Evolutionary conservation across 1,284 basidiomycete genomes (phyloP).

Genomic region (Singerocomus rubriflavus): DNA sequence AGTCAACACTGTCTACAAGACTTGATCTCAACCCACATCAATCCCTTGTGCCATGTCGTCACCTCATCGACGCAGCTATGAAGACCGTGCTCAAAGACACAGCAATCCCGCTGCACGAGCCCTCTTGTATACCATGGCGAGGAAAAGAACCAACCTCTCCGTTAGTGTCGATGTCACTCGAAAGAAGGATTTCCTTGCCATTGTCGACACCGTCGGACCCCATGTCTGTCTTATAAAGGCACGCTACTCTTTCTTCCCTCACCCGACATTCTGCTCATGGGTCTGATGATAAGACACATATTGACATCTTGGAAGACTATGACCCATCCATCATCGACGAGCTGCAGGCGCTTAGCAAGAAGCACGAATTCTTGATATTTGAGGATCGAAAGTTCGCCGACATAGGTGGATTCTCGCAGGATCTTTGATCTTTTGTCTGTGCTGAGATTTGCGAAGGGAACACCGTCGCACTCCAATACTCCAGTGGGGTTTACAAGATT

Average conservation of each 20-base stretch:
- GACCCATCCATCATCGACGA: slow-evolving; percentile 69
- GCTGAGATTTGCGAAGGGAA: slow-evolving; percentile 61
- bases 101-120: slow-evolving; percentile 72
- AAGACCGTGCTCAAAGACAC: slow-evolving; percentile 58
- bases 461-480: slow-evolving; percentile 95
- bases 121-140: slow-evolving; percentile 81
- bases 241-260: slow-evolving; percentile 20
- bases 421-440: background rate
- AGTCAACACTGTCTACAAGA: background rate
- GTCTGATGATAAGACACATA: slow-evolving; percentile 74
- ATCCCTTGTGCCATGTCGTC: slow-evolving; percentile 38
- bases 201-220: slow-evolving; percentile 87
- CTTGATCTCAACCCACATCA: too few species aligned
- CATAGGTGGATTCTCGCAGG: slow-evolving; percentile 64
- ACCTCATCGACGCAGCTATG: slow-evolving; percentile 55
- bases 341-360: slow-evolving; percentile 68
- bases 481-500: slow-evolving; percentile 90
- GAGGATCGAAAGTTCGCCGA: slow-evolving; percentile 99
- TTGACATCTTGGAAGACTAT: slow-evolving; percentile 96
- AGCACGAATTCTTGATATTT: slow-evolving; percentile 95
- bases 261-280: slow-evolving; percentile 25
- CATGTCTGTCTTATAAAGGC: slow-evolving; percentile 95
- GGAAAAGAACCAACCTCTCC: slow-evolving; percentile 90
- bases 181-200: slow-evolving; percentile 75
- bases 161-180: slow-evolving; percentile 95